phyloP scores from a whole-genome alignment of 2,329 filamentous ascomycete species.

The Xylariaceae sp. region DNA sequence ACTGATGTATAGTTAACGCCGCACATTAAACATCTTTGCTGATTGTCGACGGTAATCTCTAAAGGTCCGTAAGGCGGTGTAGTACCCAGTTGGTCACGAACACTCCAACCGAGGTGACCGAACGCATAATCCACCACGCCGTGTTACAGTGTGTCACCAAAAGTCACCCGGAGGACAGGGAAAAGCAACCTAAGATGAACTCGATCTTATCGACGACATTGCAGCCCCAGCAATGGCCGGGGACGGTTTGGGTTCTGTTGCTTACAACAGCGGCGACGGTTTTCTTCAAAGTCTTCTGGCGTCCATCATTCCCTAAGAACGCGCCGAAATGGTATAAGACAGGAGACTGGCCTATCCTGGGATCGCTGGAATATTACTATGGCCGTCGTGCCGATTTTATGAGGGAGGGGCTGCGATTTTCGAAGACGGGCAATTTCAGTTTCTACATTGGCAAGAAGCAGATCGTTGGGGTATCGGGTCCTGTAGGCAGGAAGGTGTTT shows the following conservation, averaged over 20 bases:
- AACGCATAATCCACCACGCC: not conserved
- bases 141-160: not conserved
- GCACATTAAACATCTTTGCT: not conserved
- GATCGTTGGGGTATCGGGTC: slow-evolving; percentile 52
- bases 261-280: slow-evolving; percentile 27
- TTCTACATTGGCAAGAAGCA: slow-evolving; percentile 56
- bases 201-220: slow-evolving; percentile 4
- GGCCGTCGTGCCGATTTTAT: slow-evolving; percentile 52
- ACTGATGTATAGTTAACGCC: not conserved
- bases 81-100: too few species aligned
- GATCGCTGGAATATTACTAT: slow-evolving; percentile 51
- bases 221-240: slow-evolving; percentile 29
- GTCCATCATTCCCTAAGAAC: slow-evolving; percentile 35
- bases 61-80: too few species aligned
- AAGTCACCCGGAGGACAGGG: not conserved
- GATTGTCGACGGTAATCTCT: too few species aligned
- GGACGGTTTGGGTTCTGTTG: slow-evolving; percentile 33
- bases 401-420: slow-evolving; percentile 38
- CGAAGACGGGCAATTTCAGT: slow-evolving; percentile 54
- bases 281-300: slow-evolving; percentile 33
- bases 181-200: slow-evolving; percentile 16
- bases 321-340: slow-evolving; percentile 37
- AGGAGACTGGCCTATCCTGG: slow-evolving; percentile 48
- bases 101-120: too few species aligned
- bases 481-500: slow-evolving; percentile 51